These are phyloP conservation scores for Lactuca sativa DNA, from an alignment of 129 eudicot species.

Conservation along the genomic window DNA sequence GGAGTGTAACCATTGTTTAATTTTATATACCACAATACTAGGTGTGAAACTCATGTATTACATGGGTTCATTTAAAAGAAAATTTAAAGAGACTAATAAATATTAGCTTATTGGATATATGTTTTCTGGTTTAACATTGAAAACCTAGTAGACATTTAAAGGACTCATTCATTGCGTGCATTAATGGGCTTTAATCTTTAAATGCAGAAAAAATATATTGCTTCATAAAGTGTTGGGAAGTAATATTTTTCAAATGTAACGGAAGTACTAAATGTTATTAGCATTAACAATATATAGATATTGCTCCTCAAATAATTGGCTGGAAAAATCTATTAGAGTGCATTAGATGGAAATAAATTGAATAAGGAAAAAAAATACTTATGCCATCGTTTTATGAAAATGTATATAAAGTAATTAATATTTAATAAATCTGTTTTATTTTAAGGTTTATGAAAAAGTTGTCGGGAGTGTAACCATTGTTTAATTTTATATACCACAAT, in stretches of 20 bases:
- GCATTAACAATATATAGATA: slow-evolving; percentile 13
- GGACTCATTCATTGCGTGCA: not conserved
- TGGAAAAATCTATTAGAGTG: not conserved
- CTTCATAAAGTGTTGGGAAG: not conserved
- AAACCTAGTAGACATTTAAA: not conserved
- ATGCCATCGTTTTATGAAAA: too few species aligned
- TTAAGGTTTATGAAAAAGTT: too few species aligned
- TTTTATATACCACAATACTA: too few species aligned
- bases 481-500: too few species aligned
- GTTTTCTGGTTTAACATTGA: not conserved
- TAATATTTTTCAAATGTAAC: too few species aligned
- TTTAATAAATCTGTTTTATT: too few species aligned
- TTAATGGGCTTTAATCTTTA: slow-evolving; percentile 1
- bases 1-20: not conserved
- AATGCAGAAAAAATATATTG: not conserved
- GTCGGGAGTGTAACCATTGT: too few species aligned
- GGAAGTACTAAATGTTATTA: not conserved
- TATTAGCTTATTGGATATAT: not conserved
- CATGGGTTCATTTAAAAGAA: too few species aligned
- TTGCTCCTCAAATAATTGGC: not conserved
- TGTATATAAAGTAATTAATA: too few species aligned
- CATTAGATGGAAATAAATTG: not conserved
- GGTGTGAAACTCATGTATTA: too few species aligned
- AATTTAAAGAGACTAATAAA: not conserved
- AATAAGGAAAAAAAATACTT: too few species aligned